phyloP scores from a whole-genome alignment of 768 basidiomycete genomes.

The Chalciporus pseudorubinellus region DNA sequence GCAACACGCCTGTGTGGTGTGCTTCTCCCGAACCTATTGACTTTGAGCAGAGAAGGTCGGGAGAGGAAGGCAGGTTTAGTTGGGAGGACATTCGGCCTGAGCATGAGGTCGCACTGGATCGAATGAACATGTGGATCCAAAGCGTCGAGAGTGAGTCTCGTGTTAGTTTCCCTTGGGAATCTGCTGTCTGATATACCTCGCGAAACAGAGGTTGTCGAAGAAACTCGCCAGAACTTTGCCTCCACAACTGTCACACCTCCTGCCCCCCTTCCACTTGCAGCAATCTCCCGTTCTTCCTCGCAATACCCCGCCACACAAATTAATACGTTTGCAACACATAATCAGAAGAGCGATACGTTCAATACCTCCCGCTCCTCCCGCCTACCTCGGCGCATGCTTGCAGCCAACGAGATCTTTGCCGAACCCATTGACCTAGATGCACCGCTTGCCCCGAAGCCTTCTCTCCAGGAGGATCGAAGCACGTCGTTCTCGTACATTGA shows the following conservation, averaged over 20 bases:
- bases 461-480: slow-evolving; percentile 13
- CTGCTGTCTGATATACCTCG: slow-evolving; percentile 2
- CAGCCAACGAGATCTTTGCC: slow-evolving; percentile 70
- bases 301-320: slow-evolving; percentile 33
- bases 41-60: slow-evolving; percentile 33
- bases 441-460: slow-evolving; percentile 22
- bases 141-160: slow-evolving; percentile 73
- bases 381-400: slow-evolving; percentile 58
- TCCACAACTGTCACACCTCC: slow-evolving; percentile 46
- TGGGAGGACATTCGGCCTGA: slow-evolving; percentile 35
- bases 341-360: slow-evolving; percentile 6
- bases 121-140: slow-evolving; percentile 80
- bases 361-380: slow-evolving; percentile 36
- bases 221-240: slow-evolving; percentile 73
- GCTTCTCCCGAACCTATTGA: slow-evolving; percentile 31
- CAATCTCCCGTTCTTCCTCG: slow-evolving; percentile 50
- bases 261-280: slow-evolving; percentile 62
- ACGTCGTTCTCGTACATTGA: slow-evolving; percentile 24
- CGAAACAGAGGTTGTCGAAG: slow-evolving; percentile 71
- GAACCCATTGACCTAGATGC: slow-evolving; percentile 25
- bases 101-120: slow-evolving; percentile 42
- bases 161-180: background rate
- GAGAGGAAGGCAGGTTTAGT: slow-evolving; percentile 33
- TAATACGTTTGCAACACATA: slow-evolving; percentile 22
- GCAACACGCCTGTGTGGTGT: slow-evolving; percentile 30